Conservation (phyloP, 1,284 basidiomycete genomes). For the Fomitopsis betulina region DNA sequence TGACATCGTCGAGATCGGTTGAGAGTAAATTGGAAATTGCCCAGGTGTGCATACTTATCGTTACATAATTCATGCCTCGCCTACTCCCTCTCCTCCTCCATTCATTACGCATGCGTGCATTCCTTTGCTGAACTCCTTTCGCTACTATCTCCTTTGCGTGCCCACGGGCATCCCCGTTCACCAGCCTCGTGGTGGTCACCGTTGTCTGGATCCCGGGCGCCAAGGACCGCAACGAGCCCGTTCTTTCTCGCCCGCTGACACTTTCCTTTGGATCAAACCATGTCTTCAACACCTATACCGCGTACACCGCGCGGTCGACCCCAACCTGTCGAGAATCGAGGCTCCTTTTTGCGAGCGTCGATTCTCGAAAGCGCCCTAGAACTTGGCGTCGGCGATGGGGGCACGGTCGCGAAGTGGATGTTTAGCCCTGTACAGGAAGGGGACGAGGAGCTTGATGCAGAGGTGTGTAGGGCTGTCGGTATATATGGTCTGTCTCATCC, state of each 20-base stretch:
- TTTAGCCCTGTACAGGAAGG: conserved; percentile 54
- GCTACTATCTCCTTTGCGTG: not conserved
- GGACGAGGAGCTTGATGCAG: conserved; percentile 36
- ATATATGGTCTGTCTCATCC: not conserved
- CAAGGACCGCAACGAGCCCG: not conserved
- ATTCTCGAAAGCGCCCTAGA: conserved; percentile 66
- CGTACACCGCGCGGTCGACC: conserved; percentile 2
- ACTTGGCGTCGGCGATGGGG: conserved; percentile 53
- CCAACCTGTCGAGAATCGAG: conserved; percentile 30
- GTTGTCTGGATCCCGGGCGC: not conserved
- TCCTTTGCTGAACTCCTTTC: not conserved
- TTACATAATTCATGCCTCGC: not conserved
- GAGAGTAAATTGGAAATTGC: too few relatives aligned
- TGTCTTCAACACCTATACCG: conserved; percentile 2
- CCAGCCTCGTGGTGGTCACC: not conserved
- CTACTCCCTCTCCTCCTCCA: too few relatives aligned
- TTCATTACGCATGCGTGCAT: not conserved
- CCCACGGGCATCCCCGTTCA: not conserved
- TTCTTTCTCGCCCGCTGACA: not conserved
- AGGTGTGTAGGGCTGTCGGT: conserved; percentile 12
- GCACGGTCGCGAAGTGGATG: conserved; percentile 61
- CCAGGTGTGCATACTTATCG: not conserved
- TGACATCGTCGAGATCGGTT: not conserved
- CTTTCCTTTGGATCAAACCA: not conserved
- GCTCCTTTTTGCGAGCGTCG: conserved; percentile 60